phyloP scores from a whole-genome alignment of 2,329 filamentous ascomycete genomes.

The Whalleya microplaca region DNA sequence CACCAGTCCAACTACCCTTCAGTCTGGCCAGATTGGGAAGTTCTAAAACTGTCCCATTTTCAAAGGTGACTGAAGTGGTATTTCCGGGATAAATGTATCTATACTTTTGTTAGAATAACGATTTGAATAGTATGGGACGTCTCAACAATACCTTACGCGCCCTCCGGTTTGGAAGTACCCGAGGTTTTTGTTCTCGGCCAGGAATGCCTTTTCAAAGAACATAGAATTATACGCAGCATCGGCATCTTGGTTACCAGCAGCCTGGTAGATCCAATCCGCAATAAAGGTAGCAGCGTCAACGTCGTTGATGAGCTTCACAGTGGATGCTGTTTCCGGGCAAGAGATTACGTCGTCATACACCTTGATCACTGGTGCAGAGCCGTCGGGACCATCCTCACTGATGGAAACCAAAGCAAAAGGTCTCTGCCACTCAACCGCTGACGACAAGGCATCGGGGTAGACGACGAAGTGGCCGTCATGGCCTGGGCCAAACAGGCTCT shows the following conservation, averaged over 20 bases:
- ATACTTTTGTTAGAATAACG: slow-evolving; percentile 8
- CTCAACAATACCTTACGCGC: slow-evolving; percentile 31
- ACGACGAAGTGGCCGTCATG: slow-evolving; percentile 49
- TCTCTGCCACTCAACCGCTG: slow-evolving; percentile 42
- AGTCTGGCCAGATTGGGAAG: slow-evolving; percentile 41
- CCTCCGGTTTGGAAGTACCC: slow-evolving; percentile 44
- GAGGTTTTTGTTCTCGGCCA: slow-evolving; percentile 34
- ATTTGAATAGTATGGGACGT: not conserved
- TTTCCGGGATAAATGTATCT: slow-evolving; percentile 44
- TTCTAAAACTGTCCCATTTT: slow-evolving; percentile 41
- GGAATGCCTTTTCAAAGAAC: slow-evolving; percentile 41
- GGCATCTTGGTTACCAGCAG: slow-evolving; percentile 41
- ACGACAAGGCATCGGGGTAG: slow-evolving; percentile 45
- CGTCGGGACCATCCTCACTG: slow-evolving; percentile 34
- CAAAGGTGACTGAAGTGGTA: slow-evolving; percentile 44
- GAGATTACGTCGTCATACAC: slow-evolving; percentile 40
- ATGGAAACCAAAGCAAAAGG: slow-evolving; percentile 36
- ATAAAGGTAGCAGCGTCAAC: slow-evolving; percentile 35
- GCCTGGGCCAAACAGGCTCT: slow-evolving; percentile 41
- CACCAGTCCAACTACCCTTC: slow-evolving; percentile 38
- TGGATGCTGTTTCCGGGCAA: slow-evolving; percentile 34
- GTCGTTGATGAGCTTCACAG: slow-evolving; percentile 37
- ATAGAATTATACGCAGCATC: slow-evolving; percentile 47
- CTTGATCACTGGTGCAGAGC: slow-evolving; percentile 36
- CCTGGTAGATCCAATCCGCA: slow-evolving; percentile 37